Conservation (phyloP, 2,329 filamentous ascomycete species). For the Chaetomium globosum region DNA sequence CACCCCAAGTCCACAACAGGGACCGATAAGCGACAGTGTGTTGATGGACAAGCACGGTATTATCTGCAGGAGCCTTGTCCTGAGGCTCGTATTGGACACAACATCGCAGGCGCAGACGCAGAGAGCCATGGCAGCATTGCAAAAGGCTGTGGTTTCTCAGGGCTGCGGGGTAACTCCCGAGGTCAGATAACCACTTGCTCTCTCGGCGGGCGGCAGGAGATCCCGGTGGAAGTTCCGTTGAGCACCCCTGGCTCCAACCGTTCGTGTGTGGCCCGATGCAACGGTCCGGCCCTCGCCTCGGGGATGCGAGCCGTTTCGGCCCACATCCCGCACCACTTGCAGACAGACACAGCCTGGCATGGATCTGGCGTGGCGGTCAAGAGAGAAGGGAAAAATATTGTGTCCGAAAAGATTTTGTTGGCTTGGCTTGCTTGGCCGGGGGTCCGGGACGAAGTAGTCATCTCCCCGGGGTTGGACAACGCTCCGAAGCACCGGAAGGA, state of each 20-base stretch:
- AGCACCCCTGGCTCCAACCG: not conserved
- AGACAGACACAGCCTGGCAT: not conserved
- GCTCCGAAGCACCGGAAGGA: not conserved
- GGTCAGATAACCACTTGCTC: not conserved
- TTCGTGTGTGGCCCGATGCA: not conserved
- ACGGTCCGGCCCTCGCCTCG: not conserved
- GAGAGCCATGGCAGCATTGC: not conserved
- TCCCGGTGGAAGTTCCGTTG: not conserved
- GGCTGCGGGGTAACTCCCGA: not conserved
- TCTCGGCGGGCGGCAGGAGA: not conserved
- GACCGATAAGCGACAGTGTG: not conserved
- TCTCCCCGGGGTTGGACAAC: too few species aligned
- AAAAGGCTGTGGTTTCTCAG: not conserved
- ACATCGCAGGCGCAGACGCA: not conserved
- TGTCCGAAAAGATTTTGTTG: not conserved
- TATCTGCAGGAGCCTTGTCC: not conserved
- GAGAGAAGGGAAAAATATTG: not conserved
- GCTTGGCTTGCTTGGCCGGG: not conserved
- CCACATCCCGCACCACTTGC: not conserved
- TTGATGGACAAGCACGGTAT: not conserved
- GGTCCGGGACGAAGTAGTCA: not conserved
- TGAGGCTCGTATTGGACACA: not conserved
- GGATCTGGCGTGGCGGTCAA: not conserved
- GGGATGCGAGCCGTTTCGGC: not conserved
- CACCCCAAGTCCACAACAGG: not conserved